Evolutionary conservation across 805 yeast species (phyloP).

Genomic region (Starmerella asiatica): DNA sequence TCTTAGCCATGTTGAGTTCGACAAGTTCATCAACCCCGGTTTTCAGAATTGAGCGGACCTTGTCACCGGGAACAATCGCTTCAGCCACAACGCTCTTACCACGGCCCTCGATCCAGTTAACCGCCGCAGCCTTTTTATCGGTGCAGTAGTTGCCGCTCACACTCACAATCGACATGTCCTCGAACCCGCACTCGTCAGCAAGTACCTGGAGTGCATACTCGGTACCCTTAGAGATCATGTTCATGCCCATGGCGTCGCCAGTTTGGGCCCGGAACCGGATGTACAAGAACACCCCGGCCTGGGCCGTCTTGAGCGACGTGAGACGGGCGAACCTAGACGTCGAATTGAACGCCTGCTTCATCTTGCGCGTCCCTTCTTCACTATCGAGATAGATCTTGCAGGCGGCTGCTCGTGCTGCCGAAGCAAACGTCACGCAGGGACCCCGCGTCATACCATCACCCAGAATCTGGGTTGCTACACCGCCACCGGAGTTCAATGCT

Average conservation of each 20-base stretch:
- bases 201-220: slow-evolving; percentile 72
- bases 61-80: slow-evolving; percentile 72
- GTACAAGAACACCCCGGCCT: slow-evolving; percentile 82
- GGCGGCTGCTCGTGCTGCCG: slow-evolving; percentile 77
- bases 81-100: slow-evolving; percentile 97
- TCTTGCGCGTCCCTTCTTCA: slow-evolving; percentile 71
- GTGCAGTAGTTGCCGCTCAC: slow-evolving; percentile 96
- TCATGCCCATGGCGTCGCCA: slow-evolving; percentile 99
- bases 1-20: slow-evolving; percentile 76
- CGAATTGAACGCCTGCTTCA: slow-evolving; percentile 85
- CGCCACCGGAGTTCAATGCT: slow-evolving; percentile 95
- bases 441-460: slow-evolving; percentile 99
- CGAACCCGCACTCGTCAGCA: slow-evolving; percentile 82
- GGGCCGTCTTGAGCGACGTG: slow-evolving; percentile 78
- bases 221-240: slow-evolving; percentile 97
- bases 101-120: slow-evolving; percentile 98
- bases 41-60: slow-evolving; percentile 70
- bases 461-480: slow-evolving; percentile 80
- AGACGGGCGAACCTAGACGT: slow-evolving; percentile 95
- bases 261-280: slow-evolving; percentile 96
- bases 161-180: slow-evolving; percentile 83
- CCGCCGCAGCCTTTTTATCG: slow-evolving; percentile 95
- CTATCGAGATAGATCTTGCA: slow-evolving; percentile 93
- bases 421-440: slow-evolving; percentile 85
- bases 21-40: slow-evolving; percentile 87